Evolutionary conservation across 371 early-diverging fungal species (phyloP).

Genomic region (Mortierella sp.): DNA sequence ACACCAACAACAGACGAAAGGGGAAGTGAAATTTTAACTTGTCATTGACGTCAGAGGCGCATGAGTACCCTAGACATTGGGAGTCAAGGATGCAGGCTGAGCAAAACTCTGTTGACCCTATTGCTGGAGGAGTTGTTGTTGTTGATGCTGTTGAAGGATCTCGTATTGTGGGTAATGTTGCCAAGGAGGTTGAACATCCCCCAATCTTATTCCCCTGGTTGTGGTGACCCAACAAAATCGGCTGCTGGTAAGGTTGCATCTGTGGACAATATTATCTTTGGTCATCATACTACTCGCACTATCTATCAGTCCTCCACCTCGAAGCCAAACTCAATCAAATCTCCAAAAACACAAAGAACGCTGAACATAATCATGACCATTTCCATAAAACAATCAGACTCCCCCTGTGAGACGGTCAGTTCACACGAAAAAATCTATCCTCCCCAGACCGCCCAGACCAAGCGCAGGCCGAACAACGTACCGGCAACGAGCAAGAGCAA

Average conservation of each 20-base stretch:
- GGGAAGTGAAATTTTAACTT: no score
- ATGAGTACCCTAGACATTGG: not conserved
- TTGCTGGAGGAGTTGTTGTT: not conserved
- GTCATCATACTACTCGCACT: not conserved
- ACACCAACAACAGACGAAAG: no score
- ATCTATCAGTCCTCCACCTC: not conserved
- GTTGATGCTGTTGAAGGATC: not conserved
- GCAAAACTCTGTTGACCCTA: not conserved
- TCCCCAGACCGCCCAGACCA: no score
- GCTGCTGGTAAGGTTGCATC: not conserved
- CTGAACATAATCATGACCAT: not conserved
- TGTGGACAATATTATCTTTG: not conserved
- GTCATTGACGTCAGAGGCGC: no score
- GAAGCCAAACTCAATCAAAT: not conserved
- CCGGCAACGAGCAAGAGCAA: no score
- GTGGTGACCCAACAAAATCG: not conserved
- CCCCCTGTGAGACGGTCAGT: no score
- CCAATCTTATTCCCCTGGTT: not conserved
- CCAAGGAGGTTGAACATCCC: not conserved
- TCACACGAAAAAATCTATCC: no score
- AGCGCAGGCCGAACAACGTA: no score
- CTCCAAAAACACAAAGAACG: slow-evolving; percentile 6
- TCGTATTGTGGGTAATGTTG: not conserved
- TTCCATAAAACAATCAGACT: not conserved
- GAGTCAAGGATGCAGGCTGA: not conserved